Base-by-base conservation (phyloP, 129 eudicot genomes). In the Flaveria bidentis region DNA sequence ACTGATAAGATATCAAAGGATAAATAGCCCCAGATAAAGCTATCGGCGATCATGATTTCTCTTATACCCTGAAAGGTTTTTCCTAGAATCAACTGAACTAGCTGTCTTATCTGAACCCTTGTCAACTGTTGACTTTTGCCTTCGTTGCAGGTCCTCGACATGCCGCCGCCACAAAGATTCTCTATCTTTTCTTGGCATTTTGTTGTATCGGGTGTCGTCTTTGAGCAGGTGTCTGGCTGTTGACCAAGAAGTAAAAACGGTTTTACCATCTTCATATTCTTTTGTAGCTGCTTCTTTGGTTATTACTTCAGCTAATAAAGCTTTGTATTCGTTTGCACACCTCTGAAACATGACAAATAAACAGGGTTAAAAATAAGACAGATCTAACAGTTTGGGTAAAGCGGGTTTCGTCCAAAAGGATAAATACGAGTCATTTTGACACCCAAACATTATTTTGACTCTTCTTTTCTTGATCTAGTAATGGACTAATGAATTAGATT, bases 131-230 rank as follows among this genome's bases (percentile, higher is more conserved):
- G 69, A 41, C 80, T 89, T 89, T 28, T 72, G 82, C 85, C 75
- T 88, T 62, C 98, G 74, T 66, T 79, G 89, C 17, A 89, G 76
- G 4, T 95, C 99, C 67, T 91, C 97, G 6, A 85, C 94, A 83
- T 95, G 96, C 11, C 96, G 80, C 42, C 85, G 86, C 99, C 99
- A 95, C 71, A 91, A 84, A 8, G 92, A 71, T 60, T 91, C 99
- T 73, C 99, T 80, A 14, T 91, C 97, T 81, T 91, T 95, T 83
- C 99, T 89, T 5, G 96, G 91, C 94, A 89, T 80, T 81, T 89
- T 95, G 61, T 81, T 73, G 77, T 89, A 95, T 64, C 99, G 77
- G 20, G 81, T 75, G 74, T 95, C 99, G 9, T 76, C 78, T 76
- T 88, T 91, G 14, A 95, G 81, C 61, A 89, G 77, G 18, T 55